Conservation (phyloP, 495 filamentous ascomycete genomes). For the Letharia columbiana region DNA sequence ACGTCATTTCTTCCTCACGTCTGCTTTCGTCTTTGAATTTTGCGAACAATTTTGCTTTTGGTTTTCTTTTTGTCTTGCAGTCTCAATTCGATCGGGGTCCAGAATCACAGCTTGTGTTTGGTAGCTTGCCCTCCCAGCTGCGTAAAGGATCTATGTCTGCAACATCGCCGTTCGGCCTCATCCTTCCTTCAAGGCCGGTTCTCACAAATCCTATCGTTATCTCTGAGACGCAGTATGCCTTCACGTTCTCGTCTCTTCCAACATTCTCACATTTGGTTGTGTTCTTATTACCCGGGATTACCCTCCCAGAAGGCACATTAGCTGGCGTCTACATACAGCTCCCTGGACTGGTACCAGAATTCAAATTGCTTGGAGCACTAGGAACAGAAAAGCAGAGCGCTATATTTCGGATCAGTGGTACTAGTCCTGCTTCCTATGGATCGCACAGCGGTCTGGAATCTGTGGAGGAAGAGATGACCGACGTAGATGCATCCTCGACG, state of each 20-base stretch:
- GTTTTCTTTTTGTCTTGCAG: neutral
- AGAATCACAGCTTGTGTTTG: neutral
- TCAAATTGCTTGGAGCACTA: slow-evolving; percentile 79
- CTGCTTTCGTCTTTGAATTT: too few species aligned
- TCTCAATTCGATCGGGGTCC: neutral
- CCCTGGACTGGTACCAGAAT: slow-evolving; percentile 42
- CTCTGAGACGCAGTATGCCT: slow-evolving; percentile 59
- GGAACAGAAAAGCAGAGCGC: slow-evolving; percentile 82
- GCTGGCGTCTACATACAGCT: slow-evolving; percentile 83
- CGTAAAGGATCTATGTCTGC: slow-evolving; percentile 10
- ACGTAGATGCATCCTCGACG: slow-evolving; percentile 29
- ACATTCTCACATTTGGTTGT: slow-evolving; percentile 73
- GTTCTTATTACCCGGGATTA: slow-evolving; percentile 75
- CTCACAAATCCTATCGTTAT: slow-evolving; percentile 53
- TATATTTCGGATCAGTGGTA: slow-evolving; percentile 61
- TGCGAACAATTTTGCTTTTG: too few species aligned
- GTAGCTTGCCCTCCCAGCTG: neutral
- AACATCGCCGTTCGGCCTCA: slow-evolving; percentile 42
- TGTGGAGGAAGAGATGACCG: slow-evolving; percentile 39
- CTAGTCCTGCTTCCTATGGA: slow-evolving; percentile 15
- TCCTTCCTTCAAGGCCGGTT: slow-evolving; percentile 49
- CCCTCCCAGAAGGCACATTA: slow-evolving; percentile 64
- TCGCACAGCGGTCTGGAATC: slow-evolving; percentile 24
- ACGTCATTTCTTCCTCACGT: neutral
- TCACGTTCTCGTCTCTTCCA: slow-evolving; percentile 48